Conservation (phyloP, 139 green algal species). For the Nannochloris sp. region DNA sequence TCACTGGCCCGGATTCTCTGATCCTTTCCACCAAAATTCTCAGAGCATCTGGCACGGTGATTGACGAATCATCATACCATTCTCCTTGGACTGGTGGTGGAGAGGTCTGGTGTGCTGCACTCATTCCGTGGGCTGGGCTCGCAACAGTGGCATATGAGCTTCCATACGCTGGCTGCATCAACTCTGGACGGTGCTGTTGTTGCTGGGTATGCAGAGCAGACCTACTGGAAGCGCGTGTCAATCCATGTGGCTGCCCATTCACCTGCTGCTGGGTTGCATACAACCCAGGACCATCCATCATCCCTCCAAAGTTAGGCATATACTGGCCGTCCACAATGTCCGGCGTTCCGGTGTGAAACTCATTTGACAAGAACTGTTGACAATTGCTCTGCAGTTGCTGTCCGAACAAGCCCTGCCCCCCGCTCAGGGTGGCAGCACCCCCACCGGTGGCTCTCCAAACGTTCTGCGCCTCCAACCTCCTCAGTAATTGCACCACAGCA, state of each 20-base stretch:
- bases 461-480: constrained; percentile 25
- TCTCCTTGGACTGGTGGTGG: constrained; percentile 1
- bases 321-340: no score
- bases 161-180: no score
- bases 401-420: no score
- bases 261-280: no score
- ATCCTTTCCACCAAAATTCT: constrained; percentile 31
- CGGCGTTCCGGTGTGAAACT: no score
- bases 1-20: constrained; percentile 20
- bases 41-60: constrained; percentile 25
- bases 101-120: no score
- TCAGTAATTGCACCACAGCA: constrained; percentile 17
- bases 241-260: no score
- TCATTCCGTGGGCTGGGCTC: no score
- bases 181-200: background rate
- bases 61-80: constrained; percentile 17
- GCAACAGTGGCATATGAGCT: no score
- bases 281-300: no score
- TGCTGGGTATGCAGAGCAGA: background rate
- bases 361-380: no score
- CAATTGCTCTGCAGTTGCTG: no score
- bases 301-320: background rate
- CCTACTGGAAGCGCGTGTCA: background rate
- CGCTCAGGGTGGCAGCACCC: background rate
- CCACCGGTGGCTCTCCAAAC: constrained; percentile 26